Evolutionary conservation across 2,329 filamentous ascomycete genomes (phyloP), one percentile per base, ranked within the genome.

Genomic region (Beauveria medogensis): DNA sequence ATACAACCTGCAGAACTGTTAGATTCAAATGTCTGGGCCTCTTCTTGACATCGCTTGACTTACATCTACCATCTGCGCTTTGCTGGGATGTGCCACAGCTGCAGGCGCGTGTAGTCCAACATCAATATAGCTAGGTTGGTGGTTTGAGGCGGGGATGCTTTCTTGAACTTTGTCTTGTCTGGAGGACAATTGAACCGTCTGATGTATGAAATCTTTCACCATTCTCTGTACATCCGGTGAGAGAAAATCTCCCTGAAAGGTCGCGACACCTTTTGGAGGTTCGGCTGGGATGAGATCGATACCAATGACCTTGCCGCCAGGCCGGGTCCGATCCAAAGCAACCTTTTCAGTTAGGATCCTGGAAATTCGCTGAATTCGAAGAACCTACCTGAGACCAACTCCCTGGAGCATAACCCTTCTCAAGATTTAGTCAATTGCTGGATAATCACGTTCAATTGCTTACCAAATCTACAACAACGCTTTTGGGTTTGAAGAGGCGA

Each of bases 221-320:
- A 93, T 83, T 24, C 79, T 81, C 72, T 89, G 89, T n/a, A 97
- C 87, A 2, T 76, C 74, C 0, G 85, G 81, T 6, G 87, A 89
- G 46, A 97, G 78, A 66, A 99, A 97, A 72, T 99, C 90, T 53
- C 95, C 94, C 74, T 99, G 94, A 61, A 99, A 92, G 2, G 91
- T 91, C 30, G 90, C 92, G n/a, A 96, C 92, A 24, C 94, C 94
- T 69, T 83, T 86, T 0, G 94, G 94, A 5, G 95, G 93, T 71
- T 93, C 89, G 0, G 92, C 91, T 5, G 94, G 94, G 65, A 99
- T 91, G 56, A 99, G 83, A 72, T 99, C 94, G 68, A 99, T 93
- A 12, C 94, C 95, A 30, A 99, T 79, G 14, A 99, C 87, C 48
- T 88, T 84, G 9, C 92, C 92, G 51, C 82, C 75, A 0, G 92